Conservation (phyloP, 768 basidiomycete genomes). For the Peribolospora kevripleyi region DNA sequence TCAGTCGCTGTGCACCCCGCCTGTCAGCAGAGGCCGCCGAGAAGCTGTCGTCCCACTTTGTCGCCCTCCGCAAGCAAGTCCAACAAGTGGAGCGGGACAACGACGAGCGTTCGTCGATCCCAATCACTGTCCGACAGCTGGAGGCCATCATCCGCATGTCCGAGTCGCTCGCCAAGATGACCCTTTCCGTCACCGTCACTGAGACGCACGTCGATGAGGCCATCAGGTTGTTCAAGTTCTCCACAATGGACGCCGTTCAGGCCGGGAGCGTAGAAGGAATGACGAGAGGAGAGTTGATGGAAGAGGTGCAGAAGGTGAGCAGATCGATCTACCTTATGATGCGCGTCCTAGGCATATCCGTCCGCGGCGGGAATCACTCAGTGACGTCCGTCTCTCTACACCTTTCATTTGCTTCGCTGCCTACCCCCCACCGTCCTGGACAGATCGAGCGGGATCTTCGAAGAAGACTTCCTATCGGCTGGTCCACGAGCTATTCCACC, state of each 20-base stretch:
- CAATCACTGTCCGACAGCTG: conserved; percentile 91
- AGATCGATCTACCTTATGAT: conserved; percentile 13
- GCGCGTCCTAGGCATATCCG: conserved; percentile 3
- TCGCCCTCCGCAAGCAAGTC: conserved; percentile 72
- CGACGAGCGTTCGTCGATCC: conserved; percentile 90
- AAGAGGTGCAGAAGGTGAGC: conserved; percentile 62
- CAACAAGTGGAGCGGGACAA: conserved; percentile 90
- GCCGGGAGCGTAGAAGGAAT: conserved; percentile 73
- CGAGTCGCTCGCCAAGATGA: conserved; percentile 84
- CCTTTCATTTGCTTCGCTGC: neutral
- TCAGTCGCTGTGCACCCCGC: conserved; percentile 84
- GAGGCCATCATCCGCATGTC: conserved; percentile 99
- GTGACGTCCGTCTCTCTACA: too few species aligned
- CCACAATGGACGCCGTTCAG: conserved; percentile 95
- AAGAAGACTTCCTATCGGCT: conserved; percentile 66
- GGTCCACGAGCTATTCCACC: conserved; percentile 90
- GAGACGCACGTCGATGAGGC: conserved; percentile 93
- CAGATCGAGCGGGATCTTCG: conserved; percentile 46
- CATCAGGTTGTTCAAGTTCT: conserved; percentile 91
- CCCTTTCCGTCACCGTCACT: conserved; percentile 59
- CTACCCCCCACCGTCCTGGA: neutral
- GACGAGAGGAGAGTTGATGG: conserved; percentile 70
- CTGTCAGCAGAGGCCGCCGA: conserved; percentile 82
- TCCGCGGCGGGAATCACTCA: too few species aligned
- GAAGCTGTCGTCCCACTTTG: conserved; percentile 88